These are phyloP conservation scores for Silybum marianum DNA, from an alignment of 129 eudicot species.

Conservation along the genomic window DNA sequence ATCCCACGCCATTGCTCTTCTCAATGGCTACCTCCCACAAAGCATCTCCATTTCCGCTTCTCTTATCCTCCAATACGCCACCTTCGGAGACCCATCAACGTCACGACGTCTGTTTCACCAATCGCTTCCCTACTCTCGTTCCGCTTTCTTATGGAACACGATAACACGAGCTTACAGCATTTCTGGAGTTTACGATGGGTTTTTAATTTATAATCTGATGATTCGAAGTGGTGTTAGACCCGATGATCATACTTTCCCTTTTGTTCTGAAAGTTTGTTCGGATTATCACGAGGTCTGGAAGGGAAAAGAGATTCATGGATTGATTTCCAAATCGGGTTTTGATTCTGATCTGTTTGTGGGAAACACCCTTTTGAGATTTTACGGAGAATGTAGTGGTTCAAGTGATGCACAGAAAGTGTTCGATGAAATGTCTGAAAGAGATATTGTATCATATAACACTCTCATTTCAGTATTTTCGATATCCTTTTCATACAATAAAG, in stretches of 20 bases:
- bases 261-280: constrained; percentile 70
- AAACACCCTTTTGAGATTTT: constrained; percentile 70
- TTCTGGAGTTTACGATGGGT: constrained; percentile 29
- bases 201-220: constrained; percentile 38
- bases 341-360: constrained; percentile 59
- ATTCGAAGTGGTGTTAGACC: constrained; percentile 35
- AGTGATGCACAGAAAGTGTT: constrained; percentile 57
- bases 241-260: constrained; percentile 74
- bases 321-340: constrained; percentile 51
- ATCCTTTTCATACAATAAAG: constrained; percentile 52
- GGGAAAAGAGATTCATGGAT: constrained; percentile 60
- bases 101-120: constrained; percentile 39
- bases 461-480: constrained; percentile 63
- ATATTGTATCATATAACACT: constrained; percentile 68
- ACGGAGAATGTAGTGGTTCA: constrained; percentile 61
- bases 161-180: constrained; percentile 47
- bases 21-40: constrained; percentile 54
- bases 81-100: constrained; percentile 28
- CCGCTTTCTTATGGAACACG: constrained; percentile 70
- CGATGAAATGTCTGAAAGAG: constrained; percentile 62
- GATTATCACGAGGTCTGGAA: constrained; percentile 43
- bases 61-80: constrained; percentile 69
- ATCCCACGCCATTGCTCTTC: constrained; percentile 51
- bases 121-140: constrained; percentile 38
- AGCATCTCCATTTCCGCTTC: constrained; percentile 57